Evolutionary conservation across 805 yeast species (phyloP), one percentile per base, ranked within the genome.

Genomic region (Aciculoconidium aculeatum): DNA sequence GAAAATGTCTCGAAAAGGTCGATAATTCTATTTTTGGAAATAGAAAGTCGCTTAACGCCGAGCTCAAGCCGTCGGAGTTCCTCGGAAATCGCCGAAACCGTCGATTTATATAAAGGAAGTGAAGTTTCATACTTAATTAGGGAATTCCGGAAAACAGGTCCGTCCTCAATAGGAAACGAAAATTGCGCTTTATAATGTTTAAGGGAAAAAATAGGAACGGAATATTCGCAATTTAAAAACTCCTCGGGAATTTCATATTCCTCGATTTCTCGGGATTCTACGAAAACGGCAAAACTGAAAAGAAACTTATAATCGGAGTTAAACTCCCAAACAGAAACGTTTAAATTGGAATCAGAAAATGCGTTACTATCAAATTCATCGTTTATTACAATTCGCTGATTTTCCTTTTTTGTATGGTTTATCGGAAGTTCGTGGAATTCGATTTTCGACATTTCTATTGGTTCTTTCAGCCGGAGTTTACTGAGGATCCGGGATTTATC

Each of bases 131-230:
- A 56, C n/a, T 38, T 42, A 6, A 37, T 39, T 22, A 65, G 45
- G 4, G 53, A 35, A 12, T 43, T 53, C 15, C 70, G 39, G 30
- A 64, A 63, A 27, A 61, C 66, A 4, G 70, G 70, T 0, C 70
- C 70, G 37, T 65, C 70, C 25, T 62, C 65, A 11, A 60, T 44
- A 20, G 45, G 50, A 32, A 62, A 61, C n/a, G n/a, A n/a, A n/a
- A n/a, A n/a, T n/a, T n/a, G n/a, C n/a, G n/a, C n/a, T n/a, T n/a
- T n/a, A n/a, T n/a, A n/a, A n/a, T n/a, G n/a, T n/a, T n/a, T n/a
- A n/a, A n/a, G n/a, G n/a, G n/a, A n/a, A n/a, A n/a, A n/a, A n/a
- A n/a, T n/a, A n/a, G n/a, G n/a, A n/a, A n/a, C n/a, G n/a, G n/a
- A n/a, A n/a, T n/a, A n/a, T n/a, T n/a, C n/a, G n/a, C n/a, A n/a